A percentile compares a stretch with the other conserved stretches of the same genome.
phyloP scores from a whole-genome alignment of 116 monocot species.

The Posidonia oceanica region DNA sequence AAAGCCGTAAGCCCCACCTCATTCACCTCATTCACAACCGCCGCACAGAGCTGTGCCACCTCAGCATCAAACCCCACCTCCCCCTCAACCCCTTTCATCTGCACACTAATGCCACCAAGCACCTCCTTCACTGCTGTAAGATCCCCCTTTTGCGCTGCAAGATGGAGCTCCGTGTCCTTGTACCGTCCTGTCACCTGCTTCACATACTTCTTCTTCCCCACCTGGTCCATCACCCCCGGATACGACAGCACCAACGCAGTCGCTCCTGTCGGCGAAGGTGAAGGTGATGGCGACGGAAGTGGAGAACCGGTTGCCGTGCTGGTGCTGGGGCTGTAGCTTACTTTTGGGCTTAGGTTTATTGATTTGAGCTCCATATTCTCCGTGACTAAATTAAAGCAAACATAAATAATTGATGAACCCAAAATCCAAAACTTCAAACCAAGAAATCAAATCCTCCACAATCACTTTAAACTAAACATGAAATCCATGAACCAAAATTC shows the following conservation, averaged over 20 bases:
- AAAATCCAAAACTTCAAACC: too few species aligned
- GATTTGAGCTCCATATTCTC: too few species aligned
- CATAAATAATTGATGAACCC: too few species aligned
- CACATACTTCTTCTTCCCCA: conserved; percentile 57
- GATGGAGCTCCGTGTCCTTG: conserved; percentile 81
- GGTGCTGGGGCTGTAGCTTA: too few species aligned
- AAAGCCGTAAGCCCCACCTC: conserved; percentile 75
- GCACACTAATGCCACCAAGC: conserved; percentile 34
- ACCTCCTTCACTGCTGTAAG: conserved; percentile 36
- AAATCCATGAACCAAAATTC: too few species aligned
- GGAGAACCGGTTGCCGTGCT: too few species aligned
- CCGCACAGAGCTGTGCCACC: conserved; percentile 44
- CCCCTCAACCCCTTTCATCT: conserved; percentile 32
- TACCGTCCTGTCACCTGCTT: conserved; percentile 78
- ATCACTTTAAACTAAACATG: too few species aligned
- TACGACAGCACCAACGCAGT: background rate
- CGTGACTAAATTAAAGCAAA: too few species aligned
- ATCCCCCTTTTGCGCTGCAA: conserved; percentile 59
- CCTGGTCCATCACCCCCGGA: conserved; percentile 36
- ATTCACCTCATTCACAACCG: conserved; percentile 61
- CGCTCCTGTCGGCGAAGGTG: background rate
- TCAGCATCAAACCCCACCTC: conserved; percentile 34
- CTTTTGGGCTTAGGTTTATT: too few species aligned
- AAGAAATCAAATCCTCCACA: too few species aligned
- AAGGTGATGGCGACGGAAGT: too few species aligned